Conservation (phyloP, 2,329 filamentous ascomycete genomes). For the Fusarium tuaranense region DNA sequence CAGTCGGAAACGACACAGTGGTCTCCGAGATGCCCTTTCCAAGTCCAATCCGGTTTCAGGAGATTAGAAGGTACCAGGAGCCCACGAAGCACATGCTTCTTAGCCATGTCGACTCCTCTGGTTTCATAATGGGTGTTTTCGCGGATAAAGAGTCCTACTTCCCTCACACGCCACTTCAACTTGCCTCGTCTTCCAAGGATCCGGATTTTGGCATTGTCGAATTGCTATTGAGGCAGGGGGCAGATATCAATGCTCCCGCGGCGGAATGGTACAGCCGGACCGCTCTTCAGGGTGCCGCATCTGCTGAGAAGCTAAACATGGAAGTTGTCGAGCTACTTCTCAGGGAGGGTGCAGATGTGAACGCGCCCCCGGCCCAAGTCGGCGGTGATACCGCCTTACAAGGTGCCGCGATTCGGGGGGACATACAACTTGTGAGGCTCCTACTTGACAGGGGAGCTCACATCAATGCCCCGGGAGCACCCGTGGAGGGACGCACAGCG, state of each 20-base stretch:
- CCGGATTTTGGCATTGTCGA: background rate
- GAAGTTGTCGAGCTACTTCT: background rate
- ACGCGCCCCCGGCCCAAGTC: background rate
- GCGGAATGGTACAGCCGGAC: background rate
- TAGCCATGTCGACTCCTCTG: background rate
- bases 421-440: background rate
- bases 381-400: slow-evolving; percentile 12
- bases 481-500: background rate
- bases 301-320: background rate
- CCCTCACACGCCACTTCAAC: background rate
- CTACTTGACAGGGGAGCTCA: background rate
- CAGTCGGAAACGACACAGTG: background rate
- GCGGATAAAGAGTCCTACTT: background rate
- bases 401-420: background rate
- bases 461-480: background rate
- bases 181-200: background rate
- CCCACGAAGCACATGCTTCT: background rate
- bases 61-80: fast-evolving
- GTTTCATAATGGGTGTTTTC: background rate
- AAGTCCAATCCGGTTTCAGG: background rate
- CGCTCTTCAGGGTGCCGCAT: background rate
- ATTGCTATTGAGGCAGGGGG: background rate
- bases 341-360: background rate
- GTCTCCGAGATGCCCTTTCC: background rate
- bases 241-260: background rate